Conservation (phyloP, 768 basidiomycete genomes). For the Coprinellus aureogranulatus region DNA sequence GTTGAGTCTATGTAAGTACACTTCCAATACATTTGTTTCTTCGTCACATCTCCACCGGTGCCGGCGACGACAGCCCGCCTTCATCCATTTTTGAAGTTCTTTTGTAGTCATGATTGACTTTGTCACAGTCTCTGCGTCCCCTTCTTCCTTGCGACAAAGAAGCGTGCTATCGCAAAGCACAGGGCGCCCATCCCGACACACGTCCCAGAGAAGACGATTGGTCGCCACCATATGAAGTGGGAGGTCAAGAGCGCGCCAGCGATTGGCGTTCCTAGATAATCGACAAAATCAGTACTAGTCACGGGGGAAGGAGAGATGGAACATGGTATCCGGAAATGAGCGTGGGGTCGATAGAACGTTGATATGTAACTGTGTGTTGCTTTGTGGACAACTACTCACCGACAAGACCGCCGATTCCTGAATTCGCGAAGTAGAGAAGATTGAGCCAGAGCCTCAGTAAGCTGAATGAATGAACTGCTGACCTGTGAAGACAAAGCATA, state of each 20-base stretch:
- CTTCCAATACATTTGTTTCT: no score
- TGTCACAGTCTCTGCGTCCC: constrained; percentile 20
- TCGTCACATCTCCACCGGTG: no score
- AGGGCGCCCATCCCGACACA: constrained; percentile 28
- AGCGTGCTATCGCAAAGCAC: constrained; percentile 29
- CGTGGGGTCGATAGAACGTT: no score
- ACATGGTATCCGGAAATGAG: not conserved
- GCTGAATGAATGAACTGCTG: constrained; percentile 3
- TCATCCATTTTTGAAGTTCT: no score
- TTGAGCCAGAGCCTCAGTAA: not conserved
- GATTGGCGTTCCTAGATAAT: constrained; percentile 49
- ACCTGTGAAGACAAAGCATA: constrained; percentile 50
- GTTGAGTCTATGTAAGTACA: no score
- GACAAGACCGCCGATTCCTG: constrained; percentile 42
- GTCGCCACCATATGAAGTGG: constrained; percentile 57
- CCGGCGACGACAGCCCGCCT: no score
- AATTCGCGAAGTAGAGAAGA: not conserved
- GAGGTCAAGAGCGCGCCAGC: constrained; percentile 53
- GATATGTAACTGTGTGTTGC: not conserved
- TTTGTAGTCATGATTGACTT: not conserved
- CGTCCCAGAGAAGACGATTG: constrained; percentile 52
- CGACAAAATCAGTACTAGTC: not conserved
- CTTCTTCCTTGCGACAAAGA: constrained; percentile 22
- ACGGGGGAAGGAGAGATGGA: not conserved
- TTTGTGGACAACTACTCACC: constrained; percentile 22